phyloP scores from a whole-genome alignment of 2,329 filamentous ascomycete genomes.

The Penicillium sp. region DNA sequence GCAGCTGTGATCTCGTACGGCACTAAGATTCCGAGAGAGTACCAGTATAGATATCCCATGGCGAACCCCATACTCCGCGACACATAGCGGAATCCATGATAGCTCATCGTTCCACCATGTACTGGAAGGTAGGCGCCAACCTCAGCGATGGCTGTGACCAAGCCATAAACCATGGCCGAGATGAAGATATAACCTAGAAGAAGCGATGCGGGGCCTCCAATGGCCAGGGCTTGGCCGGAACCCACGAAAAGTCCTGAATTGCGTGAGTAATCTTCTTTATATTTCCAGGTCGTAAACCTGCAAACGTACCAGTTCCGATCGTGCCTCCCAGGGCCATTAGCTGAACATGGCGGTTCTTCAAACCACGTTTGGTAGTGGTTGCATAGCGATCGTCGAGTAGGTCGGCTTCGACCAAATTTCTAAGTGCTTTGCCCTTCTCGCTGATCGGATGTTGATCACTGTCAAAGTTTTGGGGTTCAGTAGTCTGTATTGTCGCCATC shows the following conservation, averaged over 20 bases:
- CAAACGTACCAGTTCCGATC: conserved; percentile 48
- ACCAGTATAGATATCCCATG: conserved; percentile 49
- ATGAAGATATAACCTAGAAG: conserved; percentile 53
- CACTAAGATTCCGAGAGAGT: conserved; percentile 46
- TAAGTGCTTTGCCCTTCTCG: conserved; percentile 14
- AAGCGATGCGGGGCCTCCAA: conserved; percentile 52
- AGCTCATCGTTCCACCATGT: conserved; percentile 45
- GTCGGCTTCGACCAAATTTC: conserved; percentile 36
- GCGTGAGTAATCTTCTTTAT: neutral
- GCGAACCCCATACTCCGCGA: conserved; percentile 43
- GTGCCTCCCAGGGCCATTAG: conserved; percentile 56
- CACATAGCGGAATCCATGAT: conserved; percentile 45
- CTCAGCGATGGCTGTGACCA: conserved; percentile 48
- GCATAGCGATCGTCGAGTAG: conserved; percentile 42
- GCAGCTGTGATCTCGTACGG: conserved; percentile 64
- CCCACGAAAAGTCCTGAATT: conserved; percentile 50
- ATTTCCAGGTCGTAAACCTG: neutral
- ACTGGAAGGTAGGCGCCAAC: conserved; percentile 45
- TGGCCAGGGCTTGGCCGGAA: conserved; percentile 52
- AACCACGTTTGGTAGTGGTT: conserved; percentile 39
- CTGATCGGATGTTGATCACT: neutral
- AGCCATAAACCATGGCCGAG: conserved; percentile 46
- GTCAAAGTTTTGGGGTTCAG: neutral
- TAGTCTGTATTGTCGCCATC: neutral
- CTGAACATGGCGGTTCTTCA: conserved; percentile 44